Evolutionary conservation across 257 asterid genomes (phyloP), one percentile per base, ranked within the genome.

Genomic region (Mitragyna speciosa): DNA sequence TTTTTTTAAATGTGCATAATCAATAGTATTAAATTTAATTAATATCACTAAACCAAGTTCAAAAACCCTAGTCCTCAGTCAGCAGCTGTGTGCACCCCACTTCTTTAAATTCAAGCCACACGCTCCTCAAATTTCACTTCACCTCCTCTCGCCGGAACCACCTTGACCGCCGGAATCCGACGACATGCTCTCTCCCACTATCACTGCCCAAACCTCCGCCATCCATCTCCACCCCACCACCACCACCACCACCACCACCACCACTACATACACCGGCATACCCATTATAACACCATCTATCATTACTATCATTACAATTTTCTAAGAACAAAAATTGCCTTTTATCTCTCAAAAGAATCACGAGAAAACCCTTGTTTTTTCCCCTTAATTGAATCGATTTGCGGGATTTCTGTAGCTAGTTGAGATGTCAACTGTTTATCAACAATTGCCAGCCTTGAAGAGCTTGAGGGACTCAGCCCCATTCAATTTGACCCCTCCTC

Each of bases 391-490:
- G 16, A 45, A 48, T 28, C 19, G 70, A 26, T 72, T 49, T 49
- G 47, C 20, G 61, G 43, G 66, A 51, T 49, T 64, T 72, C 20
- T 49, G 16, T 72, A 47, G 56, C 52, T 45, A 33, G 49, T 69
- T 31, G 67, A 76, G 59, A 82, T 82, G 84, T 54, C 84, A 22
- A 59, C 81, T 0, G 69, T 63, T 6, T 70, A 71, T 70, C 84
- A 82, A n/a, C 84, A 82, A 72, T 71, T 76, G 68, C 75, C 81
- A 51, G 73, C 84, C 51, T 72, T 82, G 61, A 82, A 76, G 43
- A 74, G 70, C 63, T 51, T 82, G 51, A 61, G 43, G 74, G 81
- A 70, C 68, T 82, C 81, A 11, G 49, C 61, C 49, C 73, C 81
- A 8, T 31, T 61, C 48, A 3, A 16, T 58, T 48, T 64, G 61